phyloP scores from a whole-genome alignment of 176 grass and related monocot species.

The Poa annua region DNA sequence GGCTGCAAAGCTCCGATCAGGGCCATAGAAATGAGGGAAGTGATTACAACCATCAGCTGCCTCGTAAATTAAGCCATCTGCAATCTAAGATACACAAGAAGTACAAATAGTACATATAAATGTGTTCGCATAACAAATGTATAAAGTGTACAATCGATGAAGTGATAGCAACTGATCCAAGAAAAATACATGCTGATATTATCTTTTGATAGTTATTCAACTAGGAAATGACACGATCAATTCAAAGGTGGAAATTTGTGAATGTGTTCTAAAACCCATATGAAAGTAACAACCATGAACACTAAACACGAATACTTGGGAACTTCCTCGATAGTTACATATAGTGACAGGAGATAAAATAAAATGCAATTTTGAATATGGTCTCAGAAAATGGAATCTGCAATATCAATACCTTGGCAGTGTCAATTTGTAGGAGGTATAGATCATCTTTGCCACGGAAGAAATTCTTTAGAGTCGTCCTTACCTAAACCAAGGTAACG shows the following conservation, averaged over 20 bases:
- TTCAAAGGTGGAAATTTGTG: background rate
- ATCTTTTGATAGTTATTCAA: background rate
- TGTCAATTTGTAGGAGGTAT: constrained; percentile 67
- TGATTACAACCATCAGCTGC: constrained; percentile 58
- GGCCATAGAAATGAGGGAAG: constrained; percentile 92
- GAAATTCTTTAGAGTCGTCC: constrained; percentile 67
- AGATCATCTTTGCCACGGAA: constrained; percentile 61
- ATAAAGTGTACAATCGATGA: background rate
- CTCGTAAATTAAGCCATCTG: constrained; percentile 75
- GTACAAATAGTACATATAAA: background rate
- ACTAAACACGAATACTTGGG: background rate
- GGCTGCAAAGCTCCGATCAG: constrained; percentile 60
- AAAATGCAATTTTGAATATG: constrained; percentile 22
- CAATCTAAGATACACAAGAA: constrained; percentile 52
- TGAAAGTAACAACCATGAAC: background rate
- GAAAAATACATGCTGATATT: background rate
- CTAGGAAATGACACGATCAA: background rate
- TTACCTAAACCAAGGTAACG: constrained; percentile 59
- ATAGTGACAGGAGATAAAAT: background rate
- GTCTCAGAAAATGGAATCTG: constrained; percentile 3
- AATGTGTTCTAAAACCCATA: background rate
- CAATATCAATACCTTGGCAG: constrained; percentile 58
- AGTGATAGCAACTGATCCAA: background rate
- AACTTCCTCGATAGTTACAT: background rate
- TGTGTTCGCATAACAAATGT: background rate